A percentile compares a stretch with the other conserved stretches of the same genome.
Evolutionary conservation across 805 yeast genomes (phyloP).

Genomic region (Isabelozyma rhagii): DNA sequence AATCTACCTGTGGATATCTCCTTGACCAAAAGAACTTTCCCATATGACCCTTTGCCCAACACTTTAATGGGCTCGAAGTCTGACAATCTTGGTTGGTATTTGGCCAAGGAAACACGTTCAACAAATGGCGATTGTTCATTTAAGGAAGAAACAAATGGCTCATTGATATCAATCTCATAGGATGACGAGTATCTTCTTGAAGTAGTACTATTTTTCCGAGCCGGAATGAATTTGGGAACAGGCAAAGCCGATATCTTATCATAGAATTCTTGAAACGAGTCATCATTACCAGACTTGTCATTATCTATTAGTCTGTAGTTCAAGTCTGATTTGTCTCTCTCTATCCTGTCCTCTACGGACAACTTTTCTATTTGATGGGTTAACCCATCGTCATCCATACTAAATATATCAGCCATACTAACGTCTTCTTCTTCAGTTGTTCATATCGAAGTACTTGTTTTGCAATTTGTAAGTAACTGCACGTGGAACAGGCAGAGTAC

Average conservation of each 20-base stretch:
- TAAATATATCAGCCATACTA: conserved; percentile 31
- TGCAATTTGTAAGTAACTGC: background rate
- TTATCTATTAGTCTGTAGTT: conserved; percentile 24
- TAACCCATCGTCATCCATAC: conserved; percentile 25
- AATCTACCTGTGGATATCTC: conserved; percentile 35
- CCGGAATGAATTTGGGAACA: conserved; percentile 11
- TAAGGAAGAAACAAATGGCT: conserved; percentile 25
- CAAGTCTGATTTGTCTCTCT: conserved; percentile 8
- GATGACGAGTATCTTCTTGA: conserved; percentile 22
- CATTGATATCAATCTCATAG: conserved; percentile 32
- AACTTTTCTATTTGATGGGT: background rate
- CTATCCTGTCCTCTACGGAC: background rate
- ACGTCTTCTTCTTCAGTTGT: background rate
- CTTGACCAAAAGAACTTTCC: conserved; percentile 40
- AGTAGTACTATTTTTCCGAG: conserved; percentile 15
- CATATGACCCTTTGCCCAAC: conserved; percentile 43
- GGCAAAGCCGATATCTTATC: conserved; percentile 14
- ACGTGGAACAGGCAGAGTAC: background rate
- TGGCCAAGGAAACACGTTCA: conserved; percentile 7
- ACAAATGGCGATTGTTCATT: conserved; percentile 7
- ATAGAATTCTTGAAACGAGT: conserved; percentile 5
- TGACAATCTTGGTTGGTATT: conserved; percentile 24
- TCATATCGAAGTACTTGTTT: background rate
- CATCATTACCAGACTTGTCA: conserved; percentile 3
- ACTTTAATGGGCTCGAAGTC: conserved; percentile 44